These are phyloP conservation scores for Amyloporia xantha DNA, from an alignment of 768 basidiomycete genomes.

Conservation along the genomic window DNA sequence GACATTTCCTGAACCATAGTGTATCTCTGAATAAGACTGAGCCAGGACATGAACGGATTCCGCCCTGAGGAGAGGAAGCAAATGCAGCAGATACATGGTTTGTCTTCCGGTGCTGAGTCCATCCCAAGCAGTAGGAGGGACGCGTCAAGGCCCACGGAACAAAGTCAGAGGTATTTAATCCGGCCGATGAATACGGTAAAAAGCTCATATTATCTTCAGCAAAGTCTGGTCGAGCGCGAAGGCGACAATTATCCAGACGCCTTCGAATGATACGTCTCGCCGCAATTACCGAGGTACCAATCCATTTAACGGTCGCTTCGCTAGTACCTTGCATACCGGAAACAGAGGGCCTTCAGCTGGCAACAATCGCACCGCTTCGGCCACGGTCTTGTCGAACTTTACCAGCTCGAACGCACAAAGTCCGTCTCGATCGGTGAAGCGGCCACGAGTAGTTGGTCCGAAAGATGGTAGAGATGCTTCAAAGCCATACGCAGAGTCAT, in stretches of 20 bases:
- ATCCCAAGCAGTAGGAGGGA: constrained; percentile 1
- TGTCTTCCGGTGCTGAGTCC: neutral
- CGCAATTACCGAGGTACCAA: neutral
- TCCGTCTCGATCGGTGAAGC: neutral
- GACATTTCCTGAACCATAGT: no score
- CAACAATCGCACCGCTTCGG: neutral
- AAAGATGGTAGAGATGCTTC: no score
- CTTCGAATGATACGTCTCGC: neutral
- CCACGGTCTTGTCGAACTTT: neutral
- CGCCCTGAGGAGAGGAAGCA: no score
- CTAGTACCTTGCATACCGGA: neutral
- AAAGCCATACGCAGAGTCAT: no score
- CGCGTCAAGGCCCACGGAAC: constrained; percentile 5
- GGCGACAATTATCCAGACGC: neutral
- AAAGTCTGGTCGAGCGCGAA: neutral
- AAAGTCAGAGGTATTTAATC: neutral
- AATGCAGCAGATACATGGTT: neutral
- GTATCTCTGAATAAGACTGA: no score
- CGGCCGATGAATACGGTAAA: no score
- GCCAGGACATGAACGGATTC: no score
- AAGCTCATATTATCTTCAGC: neutral
- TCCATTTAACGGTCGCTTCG: no score
- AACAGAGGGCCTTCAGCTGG: neutral
- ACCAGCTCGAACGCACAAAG: neutral
- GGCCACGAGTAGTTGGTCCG: neutral